Evolutionary conservation across 106 monocot genomes (phyloP).

Genomic region (Iris macrosiphon): DNA sequence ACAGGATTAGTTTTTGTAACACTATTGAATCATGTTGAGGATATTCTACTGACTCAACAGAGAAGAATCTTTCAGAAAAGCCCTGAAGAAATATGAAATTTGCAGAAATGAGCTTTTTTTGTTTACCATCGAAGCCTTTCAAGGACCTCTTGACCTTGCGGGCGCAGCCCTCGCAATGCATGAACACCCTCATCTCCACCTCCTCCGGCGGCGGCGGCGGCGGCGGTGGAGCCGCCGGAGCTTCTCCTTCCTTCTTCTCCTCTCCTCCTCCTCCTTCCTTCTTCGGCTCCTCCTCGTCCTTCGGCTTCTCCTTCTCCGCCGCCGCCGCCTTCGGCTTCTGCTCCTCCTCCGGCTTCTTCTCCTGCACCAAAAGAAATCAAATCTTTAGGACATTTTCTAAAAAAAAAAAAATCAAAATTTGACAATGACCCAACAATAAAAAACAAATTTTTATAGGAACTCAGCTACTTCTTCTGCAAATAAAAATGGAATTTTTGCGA

Average conservation of each 20-base stretch:
- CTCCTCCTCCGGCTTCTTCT: constrained; percentile 24
- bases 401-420: neutral
- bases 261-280: constrained; percentile 1
- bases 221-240: constrained; percentile 6
- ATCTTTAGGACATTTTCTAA: no score
- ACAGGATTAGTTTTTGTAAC: no score
- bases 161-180: constrained; percentile 78
- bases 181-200: constrained; percentile 52
- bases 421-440: neutral
- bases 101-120: neutral
- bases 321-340: constrained; percentile 15
- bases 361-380: constrained; percentile 14
- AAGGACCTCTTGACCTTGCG: constrained; percentile 44
- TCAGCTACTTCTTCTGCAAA: neutral
- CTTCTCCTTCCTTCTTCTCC: neutral
- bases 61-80: no score
- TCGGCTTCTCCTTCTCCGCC: constrained; percentile 5
- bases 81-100: no score
- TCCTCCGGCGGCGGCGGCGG: constrained; percentile 56
- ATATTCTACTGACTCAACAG: no score
- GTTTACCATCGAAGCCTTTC: constrained; percentile 50
- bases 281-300: constrained; percentile 16
- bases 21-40: no score
- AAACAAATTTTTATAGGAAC: neutral
- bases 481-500: neutral